Evolutionary conservation across 805 yeast genomes (phyloP).

Genomic region (Kodamaea hsintzibuensis): DNA sequence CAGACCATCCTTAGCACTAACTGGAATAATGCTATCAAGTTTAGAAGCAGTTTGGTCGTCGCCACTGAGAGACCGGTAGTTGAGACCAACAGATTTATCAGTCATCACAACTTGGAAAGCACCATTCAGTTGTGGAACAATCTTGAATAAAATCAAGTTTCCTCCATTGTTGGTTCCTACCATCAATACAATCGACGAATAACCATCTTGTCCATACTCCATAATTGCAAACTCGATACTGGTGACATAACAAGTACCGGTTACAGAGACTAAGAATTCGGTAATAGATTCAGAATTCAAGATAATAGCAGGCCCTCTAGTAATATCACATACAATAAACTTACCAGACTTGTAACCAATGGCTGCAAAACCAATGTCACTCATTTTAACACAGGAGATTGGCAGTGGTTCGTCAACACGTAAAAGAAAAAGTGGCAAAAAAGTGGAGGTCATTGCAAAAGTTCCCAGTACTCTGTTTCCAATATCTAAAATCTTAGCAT

Average conservation of each 20-base stretch:
- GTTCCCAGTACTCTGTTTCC: constrained; percentile 52
- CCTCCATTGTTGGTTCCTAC: constrained; percentile 81
- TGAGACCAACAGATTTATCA: constrained; percentile 40
- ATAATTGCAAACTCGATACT: constrained; percentile 72
- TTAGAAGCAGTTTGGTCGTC: constrained; percentile 48
- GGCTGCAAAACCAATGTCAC: constrained; percentile 82
- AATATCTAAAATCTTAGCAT: constrained; percentile 49
- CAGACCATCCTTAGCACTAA: constrained; percentile 59
- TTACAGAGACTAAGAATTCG: constrained; percentile 32
- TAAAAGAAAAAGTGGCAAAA: constrained; percentile 35
- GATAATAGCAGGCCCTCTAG: constrained; percentile 75
- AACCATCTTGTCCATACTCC: constrained; percentile 64
- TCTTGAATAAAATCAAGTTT: constrained; percentile 58
- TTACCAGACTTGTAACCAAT: constrained; percentile 78
- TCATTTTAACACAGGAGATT: constrained; percentile 64
- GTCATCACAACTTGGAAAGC: constrained; percentile 63
- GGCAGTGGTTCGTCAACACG: constrained; percentile 30
- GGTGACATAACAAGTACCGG: constrained; percentile 47
- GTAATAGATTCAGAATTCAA: constrained; percentile 36
- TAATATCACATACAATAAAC: constrained; percentile 65
- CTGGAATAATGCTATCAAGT: constrained; percentile 56
- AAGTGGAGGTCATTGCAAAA: constrained; percentile 30
- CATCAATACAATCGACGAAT: constrained; percentile 67
- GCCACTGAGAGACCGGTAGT: constrained; percentile 24
- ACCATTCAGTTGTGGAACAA: constrained; percentile 58